A percentile compares a stretch with the other conserved stretches of the same genome.
These are phyloP conservation scores for Suillus subaureus DNA, from an alignment of 768 basidiomycete species.

Conservation along the genomic window DNA sequence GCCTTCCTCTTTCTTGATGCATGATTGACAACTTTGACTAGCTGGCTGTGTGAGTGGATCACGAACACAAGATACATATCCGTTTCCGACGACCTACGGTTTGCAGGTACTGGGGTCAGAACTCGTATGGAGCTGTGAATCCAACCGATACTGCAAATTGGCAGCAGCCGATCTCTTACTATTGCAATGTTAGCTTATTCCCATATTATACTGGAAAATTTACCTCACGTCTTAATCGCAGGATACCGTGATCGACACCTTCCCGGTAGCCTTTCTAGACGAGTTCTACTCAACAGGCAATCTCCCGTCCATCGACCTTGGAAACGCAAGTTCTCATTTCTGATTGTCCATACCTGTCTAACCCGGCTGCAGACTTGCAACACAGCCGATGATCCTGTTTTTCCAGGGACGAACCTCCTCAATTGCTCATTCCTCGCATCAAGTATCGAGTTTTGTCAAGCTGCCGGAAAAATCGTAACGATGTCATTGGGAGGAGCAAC, in stretches of 20 bases:
- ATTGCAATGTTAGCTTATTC: slow-evolving; percentile 28
- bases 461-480: slow-evolving; percentile 60
- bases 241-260: slow-evolving; percentile 58
- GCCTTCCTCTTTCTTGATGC: neutral
- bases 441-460: slow-evolving; percentile 67
- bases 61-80: neutral
- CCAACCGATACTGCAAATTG: slow-evolving; percentile 29
- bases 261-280: slow-evolving; percentile 64
- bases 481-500: slow-evolving; percentile 63
- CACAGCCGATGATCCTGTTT: slow-evolving; percentile 36
- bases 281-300: slow-evolving; percentile 62
- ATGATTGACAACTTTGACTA: slow-evolving; percentile 9
- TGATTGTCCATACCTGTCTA: neutral
- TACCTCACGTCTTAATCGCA: slow-evolving; percentile 17
- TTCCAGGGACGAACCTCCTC: slow-evolving; percentile 62
- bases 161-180: slow-evolving; percentile 35
- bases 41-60: slow-evolving; percentile 27
- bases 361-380: slow-evolving; percentile 52
- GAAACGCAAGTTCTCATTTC: slow-evolving; percentile 45
- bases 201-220: neutral
- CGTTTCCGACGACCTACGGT: slow-evolving; percentile 2
- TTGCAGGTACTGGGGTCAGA: slow-evolving; percentile 40
- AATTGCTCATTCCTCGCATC: slow-evolving; percentile 62
- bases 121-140: slow-evolving; percentile 38
- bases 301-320: slow-evolving; percentile 59